Percentiles rank a stretch among this genome's conserved stretches.
phyloP scores from a whole-genome alignment of 2,329 filamentous ascomycete species.

The Botryotinia narcissicola region DNA sequence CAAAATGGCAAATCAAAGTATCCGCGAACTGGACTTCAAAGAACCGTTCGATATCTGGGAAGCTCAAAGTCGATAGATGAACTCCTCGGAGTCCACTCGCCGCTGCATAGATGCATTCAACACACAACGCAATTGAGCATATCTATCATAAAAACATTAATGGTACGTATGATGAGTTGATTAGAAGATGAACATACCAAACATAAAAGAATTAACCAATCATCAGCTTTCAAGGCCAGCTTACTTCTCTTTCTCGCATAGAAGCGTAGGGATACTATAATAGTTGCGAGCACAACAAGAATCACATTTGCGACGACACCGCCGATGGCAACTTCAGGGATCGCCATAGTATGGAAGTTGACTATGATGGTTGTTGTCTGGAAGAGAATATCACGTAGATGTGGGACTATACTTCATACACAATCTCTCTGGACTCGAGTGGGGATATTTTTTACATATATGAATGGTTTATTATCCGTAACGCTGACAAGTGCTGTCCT shows the following conservation, averaged over 20 bases:
- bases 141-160: not conserved
- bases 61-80: not conserved
- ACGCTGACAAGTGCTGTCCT: not conserved
- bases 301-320: constrained; percentile 15
- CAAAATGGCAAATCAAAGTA: constrained; percentile 17
- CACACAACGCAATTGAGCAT: not conserved
- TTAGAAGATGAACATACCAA: not conserved
- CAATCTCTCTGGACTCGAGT: not conserved
- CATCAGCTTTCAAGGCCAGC: constrained; percentile 8
- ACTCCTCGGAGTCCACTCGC: constrained; percentile 12
- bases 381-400: not conserved
- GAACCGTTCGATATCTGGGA: constrained; percentile 4
- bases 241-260: constrained; percentile 13
- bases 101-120: constrained; percentile 10
- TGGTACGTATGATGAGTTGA: not conserved
- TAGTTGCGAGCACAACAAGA: not conserved
- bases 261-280: constrained; percentile 2
- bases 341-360: not conserved
- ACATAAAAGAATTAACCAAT: constrained; percentile 13
- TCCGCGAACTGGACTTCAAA: constrained; percentile 8
- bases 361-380: not conserved
- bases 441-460: constrained; percentile 15
- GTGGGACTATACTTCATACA: not conserved
- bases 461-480: not conserved
- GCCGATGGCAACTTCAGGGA: constrained; percentile 1